These are phyloP conservation scores for Sutorius australiensis DNA, from an alignment of 768 basidiomycete genomes.

Conservation along the genomic window DNA sequence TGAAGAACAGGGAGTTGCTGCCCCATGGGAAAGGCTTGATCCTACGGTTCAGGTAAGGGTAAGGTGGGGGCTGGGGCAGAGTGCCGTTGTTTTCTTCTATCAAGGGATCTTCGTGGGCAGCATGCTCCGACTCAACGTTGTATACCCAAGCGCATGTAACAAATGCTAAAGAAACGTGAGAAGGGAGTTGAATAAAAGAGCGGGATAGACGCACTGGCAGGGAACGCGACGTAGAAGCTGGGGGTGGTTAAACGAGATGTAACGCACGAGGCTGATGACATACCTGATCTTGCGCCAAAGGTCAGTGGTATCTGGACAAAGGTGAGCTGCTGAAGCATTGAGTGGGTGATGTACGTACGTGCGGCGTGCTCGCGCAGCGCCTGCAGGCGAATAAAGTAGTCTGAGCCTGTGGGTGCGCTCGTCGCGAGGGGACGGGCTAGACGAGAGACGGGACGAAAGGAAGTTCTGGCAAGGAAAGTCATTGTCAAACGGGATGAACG, in stretches of 20 bases:
- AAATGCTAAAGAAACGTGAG: constrained; percentile 17
- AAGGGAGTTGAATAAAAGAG: constrained; percentile 3
- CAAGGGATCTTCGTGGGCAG: constrained; percentile 65
- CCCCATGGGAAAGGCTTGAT: constrained; percentile 86
- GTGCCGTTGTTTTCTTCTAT: constrained; percentile 69
- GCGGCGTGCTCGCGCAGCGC: constrained; percentile 64
- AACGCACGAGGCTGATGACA: constrained; percentile 14
- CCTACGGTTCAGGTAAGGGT: constrained; percentile 73
- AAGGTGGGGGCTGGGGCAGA: constrained; percentile 67
- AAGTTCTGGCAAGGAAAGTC: constrained; percentile 48
- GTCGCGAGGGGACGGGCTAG: constrained; percentile 36
- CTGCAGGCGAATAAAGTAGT: constrained; percentile 49
- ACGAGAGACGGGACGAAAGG: constrained; percentile 41
- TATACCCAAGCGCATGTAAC: constrained; percentile 42
- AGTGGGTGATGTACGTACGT: constrained; percentile 38
- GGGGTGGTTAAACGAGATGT: constrained; percentile 4
- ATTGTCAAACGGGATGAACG: constrained; percentile 33
- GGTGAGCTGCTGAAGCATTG: constrained; percentile 8
- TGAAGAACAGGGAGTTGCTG: constrained; percentile 78
- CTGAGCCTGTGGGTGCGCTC: constrained; percentile 35
- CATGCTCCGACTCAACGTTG: constrained; percentile 59
- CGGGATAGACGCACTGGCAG: constrained; percentile 56
- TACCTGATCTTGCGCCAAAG: constrained; percentile 89
- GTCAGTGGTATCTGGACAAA: constrained; percentile 57
- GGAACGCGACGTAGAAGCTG: constrained; percentile 73